Evolutionary conservation across 2,329 filamentous ascomycete genomes (phyloP).

Genomic region (Metarhizium guizhouense): DNA sequence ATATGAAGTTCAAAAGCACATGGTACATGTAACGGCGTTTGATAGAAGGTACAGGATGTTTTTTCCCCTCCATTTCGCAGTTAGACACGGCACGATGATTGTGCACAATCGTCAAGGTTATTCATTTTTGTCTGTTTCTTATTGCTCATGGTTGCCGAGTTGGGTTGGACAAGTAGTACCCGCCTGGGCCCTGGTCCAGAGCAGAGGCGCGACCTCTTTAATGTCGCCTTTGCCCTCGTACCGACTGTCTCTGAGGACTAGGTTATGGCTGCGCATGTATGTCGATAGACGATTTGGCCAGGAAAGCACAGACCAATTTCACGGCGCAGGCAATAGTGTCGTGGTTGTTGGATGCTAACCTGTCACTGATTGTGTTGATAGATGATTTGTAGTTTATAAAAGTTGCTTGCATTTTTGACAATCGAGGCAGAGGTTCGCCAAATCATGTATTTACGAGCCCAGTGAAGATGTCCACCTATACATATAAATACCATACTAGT

Average conservation of each 20-base stretch:
- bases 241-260: not conserved
- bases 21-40: slow-evolving; percentile 19
- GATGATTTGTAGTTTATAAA: slow-evolving; percentile 5
- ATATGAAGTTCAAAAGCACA: slow-evolving; percentile 7
- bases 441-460: too few relatives aligned
- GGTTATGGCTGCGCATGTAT: not conserved
- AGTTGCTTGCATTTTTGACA: not conserved
- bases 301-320: not conserved
- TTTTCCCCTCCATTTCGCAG: slow-evolving; percentile 5
- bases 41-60: slow-evolving; percentile 19
- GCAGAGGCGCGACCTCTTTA: not conserved
- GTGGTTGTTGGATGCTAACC: not conserved
- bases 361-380: not conserved
- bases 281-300: not conserved
- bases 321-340: not conserved
- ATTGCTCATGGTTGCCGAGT: not conserved
- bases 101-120: slow-evolving; percentile 4
- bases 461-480: too few relatives aligned
- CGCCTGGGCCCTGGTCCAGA: not conserved
- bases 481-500: too few relatives aligned
- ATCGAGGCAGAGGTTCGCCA: too few relatives aligned
- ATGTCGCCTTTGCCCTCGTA: not conserved
- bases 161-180: not conserved
- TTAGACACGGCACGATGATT: slow-evolving; percentile 12
- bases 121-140: slow-evolving; percentile 8